Base-by-base conservation (phyloP, 768 basidiomycete genomes). In the Mycena galericulata region DNA sequence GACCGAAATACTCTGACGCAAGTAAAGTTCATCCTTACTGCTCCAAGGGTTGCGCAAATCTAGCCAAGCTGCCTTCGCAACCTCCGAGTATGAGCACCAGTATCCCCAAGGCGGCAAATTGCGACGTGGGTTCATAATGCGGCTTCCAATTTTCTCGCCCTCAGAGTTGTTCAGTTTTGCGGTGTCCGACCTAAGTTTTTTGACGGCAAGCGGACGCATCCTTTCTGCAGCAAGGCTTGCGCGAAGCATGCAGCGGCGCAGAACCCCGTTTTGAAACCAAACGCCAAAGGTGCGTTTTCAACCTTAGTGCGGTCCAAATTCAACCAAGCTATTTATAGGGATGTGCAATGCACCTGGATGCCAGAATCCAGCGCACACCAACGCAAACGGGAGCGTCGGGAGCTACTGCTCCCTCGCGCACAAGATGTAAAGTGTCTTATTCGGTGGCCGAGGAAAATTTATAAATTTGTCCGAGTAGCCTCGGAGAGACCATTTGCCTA, bases 161-260 rank as follows among this genome's bases (percentile, higher is more conserved):
- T 73, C 61, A 50, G 24, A 46, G 30, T 53, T 22, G 18, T 58
- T 17, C 71, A 91, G 90, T 85, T 84, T 68, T 91, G 90, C 76
- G 86, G 86, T 65, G 82, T 82, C 66, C 84, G 88, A 43, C 89
- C 90, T 43, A 91, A 89, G 71, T 85, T 86, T 70, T 81, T 80
- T 22, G 90, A 91, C 72, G 87, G 88, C 18, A 84, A 82, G 11
- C 85, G 84, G 57, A 86, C 83, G 2, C 90, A 91, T 76, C 84
- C 88, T 17, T 92, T 84, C 75, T 91, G 90, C 72, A 79, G 89
- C 73, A 91, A 88, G 72, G 84, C 87, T 12, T 91, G 90, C 71
- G 89, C 89, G 4, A 83, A 83, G 72, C 85, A 81, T 57, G 82
- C 85, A 6, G 78, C 74, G 60, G 75, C 69, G 15, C 62, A 65